Conservation (phyloP, 208 protist genomes). For the Crithidia expoeki region DNA sequence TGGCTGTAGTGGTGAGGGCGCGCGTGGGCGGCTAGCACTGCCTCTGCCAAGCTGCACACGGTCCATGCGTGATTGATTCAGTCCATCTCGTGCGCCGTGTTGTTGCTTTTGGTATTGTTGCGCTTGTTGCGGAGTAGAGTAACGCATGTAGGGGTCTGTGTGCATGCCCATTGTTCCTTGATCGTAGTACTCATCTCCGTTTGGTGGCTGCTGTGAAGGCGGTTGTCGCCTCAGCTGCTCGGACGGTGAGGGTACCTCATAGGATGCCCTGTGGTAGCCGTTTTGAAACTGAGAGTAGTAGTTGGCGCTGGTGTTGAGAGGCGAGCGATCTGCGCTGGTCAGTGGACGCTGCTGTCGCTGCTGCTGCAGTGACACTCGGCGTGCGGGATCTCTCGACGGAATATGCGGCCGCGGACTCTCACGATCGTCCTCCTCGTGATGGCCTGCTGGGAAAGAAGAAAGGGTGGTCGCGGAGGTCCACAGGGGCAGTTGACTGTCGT, state of each 20-base stretch:
- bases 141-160: too few relatives aligned
- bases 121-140: too few relatives aligned
- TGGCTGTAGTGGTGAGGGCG: neutral
- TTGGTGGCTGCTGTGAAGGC: neutral
- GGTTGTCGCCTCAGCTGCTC: neutral
- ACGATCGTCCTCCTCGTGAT: neutral
- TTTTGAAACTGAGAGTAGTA: neutral
- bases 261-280: slow-evolving; percentile 10
- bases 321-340: neutral
- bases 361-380: neutral
- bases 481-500: slow-evolving; percentile 25
- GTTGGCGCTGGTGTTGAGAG: neutral
- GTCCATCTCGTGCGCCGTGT: neutral
- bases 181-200: too few relatives aligned
- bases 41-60: neutral
- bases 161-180: too few relatives aligned
- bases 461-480: slow-evolving; percentile 31
- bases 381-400: neutral
- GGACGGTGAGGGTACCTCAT: slow-evolving; percentile 18
- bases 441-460: slow-evolving; percentile 12
- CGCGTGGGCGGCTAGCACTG: neutral
- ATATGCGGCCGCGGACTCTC: slow-evolving; percentile 22
- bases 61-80: slow-evolving; percentile 14
- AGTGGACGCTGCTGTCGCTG: neutral
- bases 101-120: neutral